These are phyloP conservation scores for Talaromyces thailandensis DNA, from an alignment of 495 filamentous ascomycete species.

Conservation along the genomic window DNA sequence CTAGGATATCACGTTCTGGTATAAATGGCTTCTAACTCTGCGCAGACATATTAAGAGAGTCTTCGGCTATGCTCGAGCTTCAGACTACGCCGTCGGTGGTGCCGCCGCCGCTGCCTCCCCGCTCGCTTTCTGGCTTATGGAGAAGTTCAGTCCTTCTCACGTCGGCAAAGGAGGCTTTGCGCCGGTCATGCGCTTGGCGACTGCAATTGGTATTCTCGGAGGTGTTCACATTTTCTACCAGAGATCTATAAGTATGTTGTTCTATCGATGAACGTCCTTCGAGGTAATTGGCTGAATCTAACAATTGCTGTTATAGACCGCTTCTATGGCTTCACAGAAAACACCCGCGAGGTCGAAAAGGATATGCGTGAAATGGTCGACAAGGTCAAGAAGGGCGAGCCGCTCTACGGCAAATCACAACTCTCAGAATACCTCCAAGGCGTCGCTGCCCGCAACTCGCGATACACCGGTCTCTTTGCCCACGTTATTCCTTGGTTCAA, in stretches of 20 bases:
- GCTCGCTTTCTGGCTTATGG: slow-evolving; percentile 63
- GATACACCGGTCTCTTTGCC: slow-evolving; percentile 75
- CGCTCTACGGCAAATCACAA: slow-evolving; percentile 76
- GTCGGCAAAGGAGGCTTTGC: slow-evolving; percentile 73
- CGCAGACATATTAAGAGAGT: slow-evolving; percentile 84
- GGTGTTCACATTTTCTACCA: slow-evolving; percentile 77
- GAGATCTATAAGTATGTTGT: slow-evolving; percentile 52
- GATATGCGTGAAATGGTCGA: slow-evolving; percentile 98
- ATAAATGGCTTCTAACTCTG: slow-evolving; percentile 12
- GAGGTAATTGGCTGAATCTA: too few species aligned
- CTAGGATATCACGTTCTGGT: background rate
- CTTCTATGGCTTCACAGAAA: slow-evolving; percentile 92
- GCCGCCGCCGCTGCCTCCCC: slow-evolving; percentile 60
- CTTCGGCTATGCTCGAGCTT: slow-evolving; percentile 70
- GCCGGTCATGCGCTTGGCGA: slow-evolving; percentile 69
- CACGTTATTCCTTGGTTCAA: slow-evolving; percentile 93
- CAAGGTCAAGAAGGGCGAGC: slow-evolving; percentile 82
- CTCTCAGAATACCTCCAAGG: slow-evolving; percentile 86
- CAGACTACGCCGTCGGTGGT: slow-evolving; percentile 68
- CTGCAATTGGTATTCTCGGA: slow-evolving; percentile 59
- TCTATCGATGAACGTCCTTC: background rate
- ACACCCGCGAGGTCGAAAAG: slow-evolving; percentile 82
- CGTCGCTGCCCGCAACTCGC: slow-evolving; percentile 82
- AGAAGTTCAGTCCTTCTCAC: slow-evolving; percentile 71
- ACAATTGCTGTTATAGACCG: slow-evolving; percentile 32